These are phyloP conservation scores for Hygrophila difformis DNA, from an alignment of 257 asterid genomes.

Conservation along the genomic window DNA sequence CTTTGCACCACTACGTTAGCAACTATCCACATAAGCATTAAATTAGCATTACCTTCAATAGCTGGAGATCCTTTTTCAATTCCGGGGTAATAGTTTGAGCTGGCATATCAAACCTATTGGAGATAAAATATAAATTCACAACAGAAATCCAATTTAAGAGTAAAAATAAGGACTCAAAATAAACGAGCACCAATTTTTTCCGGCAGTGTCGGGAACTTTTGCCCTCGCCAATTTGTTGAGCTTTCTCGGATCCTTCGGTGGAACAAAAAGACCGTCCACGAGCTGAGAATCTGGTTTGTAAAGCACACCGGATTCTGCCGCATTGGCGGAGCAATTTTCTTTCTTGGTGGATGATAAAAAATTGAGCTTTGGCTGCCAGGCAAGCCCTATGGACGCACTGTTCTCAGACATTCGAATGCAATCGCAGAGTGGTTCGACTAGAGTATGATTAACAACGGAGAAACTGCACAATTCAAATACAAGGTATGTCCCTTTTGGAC, in stretches of 20 bases:
- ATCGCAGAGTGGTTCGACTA: too few relatives aligned
- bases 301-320: conserved; percentile 20
- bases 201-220: conserved; percentile 79
- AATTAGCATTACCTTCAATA: conserved; percentile 49
- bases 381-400: conserved; percentile 39
- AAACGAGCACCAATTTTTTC: conserved; percentile 56
- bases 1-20: neutral
- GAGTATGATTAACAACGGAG: too few relatives aligned
- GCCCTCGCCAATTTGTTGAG: conserved; percentile 52
- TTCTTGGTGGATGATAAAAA: neutral
- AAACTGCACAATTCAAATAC: too few relatives aligned
- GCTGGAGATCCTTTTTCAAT: conserved; percentile 75
- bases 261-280: conserved; percentile 72
- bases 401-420: conserved; percentile 20
- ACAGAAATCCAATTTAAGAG: neutral
- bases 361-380: conserved; percentile 30
- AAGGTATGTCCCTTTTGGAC: too few relatives aligned
- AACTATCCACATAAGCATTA: neutral
- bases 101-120: conserved; percentile 85
- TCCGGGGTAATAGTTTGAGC: conserved; percentile 84
- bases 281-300: conserved; percentile 49
- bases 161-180: neutral
- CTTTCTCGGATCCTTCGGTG: conserved; percentile 76
- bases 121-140: conserved; percentile 6
- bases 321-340: neutral